Evolutionary conservation across 345 rosid genomes (phyloP).

Genomic region (Ailanthus altissimus): DNA sequence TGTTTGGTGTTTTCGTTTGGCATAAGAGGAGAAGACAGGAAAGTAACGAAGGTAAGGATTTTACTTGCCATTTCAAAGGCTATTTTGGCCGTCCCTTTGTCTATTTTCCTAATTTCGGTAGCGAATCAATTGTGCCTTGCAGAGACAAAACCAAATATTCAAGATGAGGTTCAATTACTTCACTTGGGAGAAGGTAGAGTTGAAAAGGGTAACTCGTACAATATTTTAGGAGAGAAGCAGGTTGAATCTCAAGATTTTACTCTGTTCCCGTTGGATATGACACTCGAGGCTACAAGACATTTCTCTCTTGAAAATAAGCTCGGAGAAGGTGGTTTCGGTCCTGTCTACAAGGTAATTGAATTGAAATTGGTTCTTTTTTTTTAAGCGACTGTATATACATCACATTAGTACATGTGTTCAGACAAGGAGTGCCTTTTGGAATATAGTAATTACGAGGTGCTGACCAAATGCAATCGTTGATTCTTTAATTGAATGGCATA

Average conservation of each 20-base stretch:
- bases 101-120: background rate
- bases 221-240: conserved; percentile 1
- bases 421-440: no score
- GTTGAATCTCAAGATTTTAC: conserved; percentile 21
- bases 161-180: conserved; percentile 28
- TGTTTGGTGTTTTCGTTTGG: background rate
- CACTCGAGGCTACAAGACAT: conserved; percentile 26
- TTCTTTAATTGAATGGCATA: no score
- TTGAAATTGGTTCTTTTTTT: no score
- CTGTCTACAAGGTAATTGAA: conserved; percentile 37
- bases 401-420: no score
- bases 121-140: background rate
- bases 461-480: no score
- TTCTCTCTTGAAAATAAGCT: conserved; percentile 6
- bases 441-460: no score
- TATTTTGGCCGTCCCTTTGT: no score
- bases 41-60: background rate
- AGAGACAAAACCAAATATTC: conserved; percentile 9
- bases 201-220: background rate
- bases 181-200: background rate
- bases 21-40: background rate
- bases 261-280: conserved; percentile 12
- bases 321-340: background rate
- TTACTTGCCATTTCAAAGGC: background rate
- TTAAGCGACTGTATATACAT: no score